phyloP scores from a whole-genome alignment of 345 rosid genomes.

The Aurinia saxatilis region DNA sequence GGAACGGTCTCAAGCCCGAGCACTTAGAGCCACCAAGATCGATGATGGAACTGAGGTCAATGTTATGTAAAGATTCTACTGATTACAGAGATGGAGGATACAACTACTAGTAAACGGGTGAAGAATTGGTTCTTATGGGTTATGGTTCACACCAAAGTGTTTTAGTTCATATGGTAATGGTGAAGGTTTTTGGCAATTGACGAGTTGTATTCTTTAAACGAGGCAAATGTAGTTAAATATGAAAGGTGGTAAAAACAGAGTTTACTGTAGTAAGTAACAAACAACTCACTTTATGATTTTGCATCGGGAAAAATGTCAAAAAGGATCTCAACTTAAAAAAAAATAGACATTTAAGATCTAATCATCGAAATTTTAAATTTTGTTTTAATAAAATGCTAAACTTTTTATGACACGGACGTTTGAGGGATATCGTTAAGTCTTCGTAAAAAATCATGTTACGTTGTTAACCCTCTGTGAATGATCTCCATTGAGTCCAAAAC shows the following conservation, averaged over 20 bases:
- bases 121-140: neutral
- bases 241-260: neutral
- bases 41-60: slow-evolving; percentile 76
- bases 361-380: too few species aligned
- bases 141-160: neutral
- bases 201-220: neutral
- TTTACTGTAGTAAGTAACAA: neutral
- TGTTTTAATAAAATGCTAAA: too few species aligned
- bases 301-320: too few species aligned
- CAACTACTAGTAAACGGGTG: slow-evolving; percentile 27
- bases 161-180: slow-evolving; percentile 1
- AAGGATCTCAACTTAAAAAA: too few species aligned
- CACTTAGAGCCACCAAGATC: slow-evolving; percentile 86
- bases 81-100: slow-evolving; percentile 41
- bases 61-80: slow-evolving; percentile 72
- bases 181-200: neutral
- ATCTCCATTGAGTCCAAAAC: too few species aligned
- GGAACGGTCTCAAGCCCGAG: slow-evolving; percentile 59
- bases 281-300: neutral
- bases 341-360: too few species aligned
- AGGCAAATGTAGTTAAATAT: neutral
- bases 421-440: too few species aligned
- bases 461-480: too few species aligned
- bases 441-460: too few species aligned
- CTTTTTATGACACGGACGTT: too few species aligned